A percentile compares a stretch with the other conserved stretches of the same genome.
Evolutionary conservation across 2,329 filamentous ascomycete species (phyloP).

Genomic region (Alternaria sp.): DNA sequence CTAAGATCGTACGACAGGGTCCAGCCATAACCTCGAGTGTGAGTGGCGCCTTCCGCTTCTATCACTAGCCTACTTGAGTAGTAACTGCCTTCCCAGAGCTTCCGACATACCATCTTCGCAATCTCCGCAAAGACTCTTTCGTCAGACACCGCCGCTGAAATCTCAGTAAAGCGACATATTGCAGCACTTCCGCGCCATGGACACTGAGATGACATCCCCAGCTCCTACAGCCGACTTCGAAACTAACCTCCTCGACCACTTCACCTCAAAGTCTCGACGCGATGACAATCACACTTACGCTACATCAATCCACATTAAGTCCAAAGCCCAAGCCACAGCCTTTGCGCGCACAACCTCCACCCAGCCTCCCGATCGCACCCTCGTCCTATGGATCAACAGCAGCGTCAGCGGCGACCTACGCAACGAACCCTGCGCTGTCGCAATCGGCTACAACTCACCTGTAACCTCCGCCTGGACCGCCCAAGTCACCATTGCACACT

Average conservation of each 20-base stretch:
- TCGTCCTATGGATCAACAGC: neutral
- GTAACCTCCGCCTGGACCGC: neutral
- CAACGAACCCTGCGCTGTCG: neutral
- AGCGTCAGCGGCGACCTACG: neutral
- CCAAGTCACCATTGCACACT: neutral
- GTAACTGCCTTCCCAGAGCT: neutral
- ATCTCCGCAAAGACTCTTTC: neutral
- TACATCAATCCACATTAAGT: neutral
- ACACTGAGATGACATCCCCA: neutral
- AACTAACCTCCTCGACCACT: neutral
- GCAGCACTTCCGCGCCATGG: neutral
- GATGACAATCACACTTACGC: neutral
- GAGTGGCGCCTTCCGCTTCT: neutral
- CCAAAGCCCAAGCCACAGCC: neutral
- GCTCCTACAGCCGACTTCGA: neutral
- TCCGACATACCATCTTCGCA: neutral
- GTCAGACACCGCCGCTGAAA: neutral
- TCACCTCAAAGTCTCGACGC: neutral
- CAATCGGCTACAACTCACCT: neutral
- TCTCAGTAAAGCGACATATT: neutral
- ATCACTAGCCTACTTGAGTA: neutral
- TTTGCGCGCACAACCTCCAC: neutral
- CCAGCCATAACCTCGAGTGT: neutral
- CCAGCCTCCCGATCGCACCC: neutral
- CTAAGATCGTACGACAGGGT: neutral